A percentile compares a stretch with the other conserved stretches of the same genome.
phyloP scores from a whole-genome alignment of 345 rosid genomes.

The Orychophragmus violaceus region DNA sequence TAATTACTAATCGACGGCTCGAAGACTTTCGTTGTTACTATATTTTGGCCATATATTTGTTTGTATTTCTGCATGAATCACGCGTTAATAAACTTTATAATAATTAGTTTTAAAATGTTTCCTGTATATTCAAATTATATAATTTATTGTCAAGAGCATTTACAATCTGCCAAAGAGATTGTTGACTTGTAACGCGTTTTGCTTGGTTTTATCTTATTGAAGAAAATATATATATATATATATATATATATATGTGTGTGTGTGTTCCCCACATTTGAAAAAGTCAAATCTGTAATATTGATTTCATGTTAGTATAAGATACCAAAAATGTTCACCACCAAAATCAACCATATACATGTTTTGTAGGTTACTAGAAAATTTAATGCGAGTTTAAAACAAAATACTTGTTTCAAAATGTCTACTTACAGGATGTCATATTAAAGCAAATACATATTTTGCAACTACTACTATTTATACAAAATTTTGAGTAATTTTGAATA shows the following conservation, averaged over 20 bases:
- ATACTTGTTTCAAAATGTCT: neutral
- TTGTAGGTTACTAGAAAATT: neutral
- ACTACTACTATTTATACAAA: neutral
- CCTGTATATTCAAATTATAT: neutral
- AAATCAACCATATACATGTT: neutral
- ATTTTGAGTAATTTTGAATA: neutral
- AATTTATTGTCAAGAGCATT: neutral
- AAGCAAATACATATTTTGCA: neutral
- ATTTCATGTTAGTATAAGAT: neutral
- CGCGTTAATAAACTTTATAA: neutral
- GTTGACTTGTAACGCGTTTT: constrained; percentile 17
- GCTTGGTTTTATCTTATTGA: neutral
- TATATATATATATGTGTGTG: neutral
- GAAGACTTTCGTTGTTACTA: neutral
- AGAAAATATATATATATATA: neutral
- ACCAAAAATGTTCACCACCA: neutral
- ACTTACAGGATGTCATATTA: neutral
- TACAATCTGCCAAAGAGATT: neutral
- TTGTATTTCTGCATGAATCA: constrained; percentile 16
- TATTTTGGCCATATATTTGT: neutral
- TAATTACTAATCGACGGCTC: constrained; percentile 2
- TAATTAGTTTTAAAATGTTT: neutral
- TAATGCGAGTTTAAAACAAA: neutral
- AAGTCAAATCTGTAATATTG: neutral
- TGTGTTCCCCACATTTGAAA: neutral